phyloP scores from a whole-genome alignment of 768 basidiomycete genomes.

The Megacollybia marginata region DNA sequence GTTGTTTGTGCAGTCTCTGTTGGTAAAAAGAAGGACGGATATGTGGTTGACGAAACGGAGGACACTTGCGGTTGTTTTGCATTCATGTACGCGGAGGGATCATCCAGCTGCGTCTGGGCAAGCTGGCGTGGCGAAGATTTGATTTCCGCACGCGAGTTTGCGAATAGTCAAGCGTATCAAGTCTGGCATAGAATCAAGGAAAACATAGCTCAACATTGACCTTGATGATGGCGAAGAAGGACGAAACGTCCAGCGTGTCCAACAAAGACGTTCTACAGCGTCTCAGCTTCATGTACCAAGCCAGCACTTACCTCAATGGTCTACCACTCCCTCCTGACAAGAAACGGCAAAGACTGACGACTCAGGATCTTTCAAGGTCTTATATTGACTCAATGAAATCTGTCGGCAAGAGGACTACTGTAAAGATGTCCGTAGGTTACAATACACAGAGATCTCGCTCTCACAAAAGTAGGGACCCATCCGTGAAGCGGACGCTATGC shows the following conservation, averaged over 20 bases:
- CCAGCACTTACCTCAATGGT: conserved; percentile 53
- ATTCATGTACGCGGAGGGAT: conserved; percentile 41
- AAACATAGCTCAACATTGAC: not conserved
- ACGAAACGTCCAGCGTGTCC: conserved; percentile 27
- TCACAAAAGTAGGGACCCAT: conserved; percentile 57
- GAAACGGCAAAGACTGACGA: conserved; percentile 20
- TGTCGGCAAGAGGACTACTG: conserved; percentile 70
- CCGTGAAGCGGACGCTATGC: conserved; percentile 78
- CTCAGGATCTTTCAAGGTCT: conserved; percentile 51
- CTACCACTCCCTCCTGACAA: conserved; percentile 11
- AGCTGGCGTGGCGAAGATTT: conserved; percentile 45
- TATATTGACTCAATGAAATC: conserved; percentile 61
- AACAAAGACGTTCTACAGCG: conserved; percentile 78
- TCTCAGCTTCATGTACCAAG: conserved; percentile 82
- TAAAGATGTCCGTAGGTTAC: conserved; percentile 55
- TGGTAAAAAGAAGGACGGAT: conserved; percentile 28
- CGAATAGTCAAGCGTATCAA: conserved; percentile 32
- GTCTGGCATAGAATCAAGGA: conserved; percentile 45
- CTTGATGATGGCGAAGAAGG: conserved; percentile 1
- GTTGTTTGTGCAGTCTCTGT: conserved; percentile 66
- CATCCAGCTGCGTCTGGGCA: conserved; percentile 42
- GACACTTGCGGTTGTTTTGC: conserved; percentile 62
- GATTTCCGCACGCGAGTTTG: conserved; percentile 39
- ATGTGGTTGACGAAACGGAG: conserved; percentile 47
- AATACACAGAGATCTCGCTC: not conserved